These are phyloP conservation scores for Fusarium incarnatum DNA, from an alignment of 2,329 filamentous ascomycete genomes.

Conservation along the genomic window DNA sequence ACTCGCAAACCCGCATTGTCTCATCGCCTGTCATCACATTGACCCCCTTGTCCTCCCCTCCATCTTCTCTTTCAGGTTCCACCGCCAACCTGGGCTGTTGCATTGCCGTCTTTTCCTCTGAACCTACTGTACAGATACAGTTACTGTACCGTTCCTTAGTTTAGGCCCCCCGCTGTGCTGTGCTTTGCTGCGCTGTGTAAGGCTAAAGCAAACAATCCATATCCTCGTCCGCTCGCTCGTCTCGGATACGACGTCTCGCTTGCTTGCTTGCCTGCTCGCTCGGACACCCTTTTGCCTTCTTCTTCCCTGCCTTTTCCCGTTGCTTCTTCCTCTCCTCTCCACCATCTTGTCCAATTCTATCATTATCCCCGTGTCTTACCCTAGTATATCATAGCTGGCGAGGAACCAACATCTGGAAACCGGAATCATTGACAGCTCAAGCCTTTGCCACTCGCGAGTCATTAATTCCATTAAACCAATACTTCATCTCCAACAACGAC, in stretches of 20 bases:
- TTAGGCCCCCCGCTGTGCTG: constrained; percentile 26
- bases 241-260: constrained; percentile 26
- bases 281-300: constrained; percentile 13
- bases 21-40: constrained; percentile 39
- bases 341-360: constrained; percentile 4
- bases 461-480: constrained; percentile 15
- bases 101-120: constrained; percentile 36
- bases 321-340: constrained; percentile 16
- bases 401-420: constrained; percentile 22
- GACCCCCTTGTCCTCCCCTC: constrained; percentile 45
- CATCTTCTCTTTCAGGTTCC: constrained; percentile 41
- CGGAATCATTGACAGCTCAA: constrained; percentile 7
- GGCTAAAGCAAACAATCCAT: constrained; percentile 46
- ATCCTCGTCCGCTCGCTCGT: constrained; percentile 23
- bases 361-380: constrained; percentile 8
- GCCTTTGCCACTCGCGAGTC: constrained; percentile 20
- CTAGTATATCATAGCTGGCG: constrained; percentile 13
- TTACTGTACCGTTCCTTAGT: constrained; percentile 6
- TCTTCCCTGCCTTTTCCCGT: constrained; percentile 14
- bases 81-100: constrained; percentile 37
- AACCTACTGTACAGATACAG: constrained; percentile 1
- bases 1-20: constrained; percentile 35
- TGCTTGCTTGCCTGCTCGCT: not conserved
- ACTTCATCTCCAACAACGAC: constrained; percentile 5
- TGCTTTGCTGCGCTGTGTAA: constrained; percentile 37